These are phyloP conservation scores for Diaporthe ilicicola DNA, from an alignment of 2,329 filamentous ascomycete species.

Conservation along the genomic window DNA sequence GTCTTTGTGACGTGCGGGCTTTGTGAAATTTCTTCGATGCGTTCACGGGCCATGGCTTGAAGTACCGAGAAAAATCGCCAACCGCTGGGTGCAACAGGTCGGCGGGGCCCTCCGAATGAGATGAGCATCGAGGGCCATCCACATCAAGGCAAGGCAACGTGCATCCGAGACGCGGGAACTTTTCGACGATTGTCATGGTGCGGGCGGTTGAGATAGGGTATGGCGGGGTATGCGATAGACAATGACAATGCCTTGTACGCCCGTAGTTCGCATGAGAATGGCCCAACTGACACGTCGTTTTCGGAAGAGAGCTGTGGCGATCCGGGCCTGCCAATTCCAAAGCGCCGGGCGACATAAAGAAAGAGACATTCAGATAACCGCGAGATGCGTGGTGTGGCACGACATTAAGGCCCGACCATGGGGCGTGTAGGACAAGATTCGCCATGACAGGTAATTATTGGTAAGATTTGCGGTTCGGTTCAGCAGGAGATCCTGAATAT, in stretches of 20 bases:
- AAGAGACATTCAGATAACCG: constrained; percentile 22
- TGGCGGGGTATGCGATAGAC: not conserved
- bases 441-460: constrained; percentile 22
- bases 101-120: not conserved
- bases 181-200: not conserved
- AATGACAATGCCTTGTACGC: not conserved
- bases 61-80: not conserved
- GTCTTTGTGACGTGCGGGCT: not conserved
- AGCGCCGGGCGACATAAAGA: constrained; percentile 13
- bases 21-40: not conserved
- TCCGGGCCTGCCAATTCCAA: constrained; percentile 11
- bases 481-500: not conserved
- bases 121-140: not conserved
- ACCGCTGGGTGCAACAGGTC: not conserved
- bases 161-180: not conserved
- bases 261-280: not conserved
- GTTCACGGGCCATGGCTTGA: not conserved
- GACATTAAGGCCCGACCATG: constrained; percentile 22
- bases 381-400: constrained; percentile 26
- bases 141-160: not conserved
- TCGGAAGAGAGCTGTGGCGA: constrained; percentile 15
- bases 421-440: constrained; percentile 25
- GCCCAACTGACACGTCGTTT: constrained; percentile 21
- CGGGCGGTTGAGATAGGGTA: not conserved
- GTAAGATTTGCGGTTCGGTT: constrained; percentile 7